Percentiles rank a stretch among this genome's conserved stretches.
These are phyloP conservation scores for Pseudocercospora macadamiae DNA, from an alignment of 2,329 filamentous ascomycete species.

Conservation along the genomic window DNA sequence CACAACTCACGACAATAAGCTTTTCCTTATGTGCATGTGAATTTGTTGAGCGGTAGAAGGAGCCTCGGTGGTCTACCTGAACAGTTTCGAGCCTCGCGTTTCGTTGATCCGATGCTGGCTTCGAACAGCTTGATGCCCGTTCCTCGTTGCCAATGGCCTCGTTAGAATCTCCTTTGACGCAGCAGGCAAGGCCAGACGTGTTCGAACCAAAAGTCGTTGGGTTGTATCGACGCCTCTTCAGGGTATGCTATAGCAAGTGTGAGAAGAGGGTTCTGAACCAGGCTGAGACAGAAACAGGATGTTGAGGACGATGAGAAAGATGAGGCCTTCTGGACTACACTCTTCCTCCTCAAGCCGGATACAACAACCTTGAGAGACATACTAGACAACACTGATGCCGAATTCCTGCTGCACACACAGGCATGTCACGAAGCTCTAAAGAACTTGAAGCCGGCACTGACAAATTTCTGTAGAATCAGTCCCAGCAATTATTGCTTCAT, in stretches of 20 bases:
- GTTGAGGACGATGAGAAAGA: constrained; percentile 70
- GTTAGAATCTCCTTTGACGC: constrained; percentile 84
- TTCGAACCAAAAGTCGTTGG: constrained; percentile 94
- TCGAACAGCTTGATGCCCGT: not conserved
- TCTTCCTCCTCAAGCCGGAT: constrained; percentile 88
- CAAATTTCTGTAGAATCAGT: constrained; percentile 56
- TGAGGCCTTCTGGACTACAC: constrained; percentile 94
- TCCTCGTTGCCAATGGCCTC: not conserved
- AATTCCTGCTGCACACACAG: constrained; percentile 76
- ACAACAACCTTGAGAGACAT: constrained; percentile 67
- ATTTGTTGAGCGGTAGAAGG: not conserved
- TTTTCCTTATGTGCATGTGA: not conserved
- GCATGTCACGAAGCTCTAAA: constrained; percentile 30
- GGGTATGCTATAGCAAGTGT: constrained; percentile 43
- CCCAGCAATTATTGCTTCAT: constrained; percentile 75
- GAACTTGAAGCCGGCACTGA: not conserved
- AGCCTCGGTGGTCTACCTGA: not conserved
- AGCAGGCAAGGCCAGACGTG: constrained; percentile 83
- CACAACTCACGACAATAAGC: constrained; percentile 3
- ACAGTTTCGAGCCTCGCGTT: no score
- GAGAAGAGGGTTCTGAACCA: not conserved
- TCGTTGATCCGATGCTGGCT: not conserved
- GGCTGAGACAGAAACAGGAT: constrained; percentile 44
- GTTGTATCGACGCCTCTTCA: constrained; percentile 83
- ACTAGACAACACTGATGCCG: constrained; percentile 70